These are phyloP conservation scores for Elasticomyces elasticus DNA, from an alignment of 495 filamentous ascomycete genomes.

Conservation along the genomic window DNA sequence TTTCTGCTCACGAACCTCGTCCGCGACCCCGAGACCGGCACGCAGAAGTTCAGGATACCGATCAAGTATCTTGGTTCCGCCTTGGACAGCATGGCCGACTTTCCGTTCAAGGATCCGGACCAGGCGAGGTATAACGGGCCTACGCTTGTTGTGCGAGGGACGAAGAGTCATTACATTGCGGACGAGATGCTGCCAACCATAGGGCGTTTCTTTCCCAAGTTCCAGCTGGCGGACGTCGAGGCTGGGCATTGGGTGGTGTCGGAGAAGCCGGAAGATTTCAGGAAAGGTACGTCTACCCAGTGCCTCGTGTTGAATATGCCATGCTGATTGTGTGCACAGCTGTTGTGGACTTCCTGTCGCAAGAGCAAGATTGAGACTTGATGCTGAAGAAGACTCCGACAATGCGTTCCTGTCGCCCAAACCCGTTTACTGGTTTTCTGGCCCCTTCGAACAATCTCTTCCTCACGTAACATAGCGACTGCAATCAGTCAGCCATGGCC, in stretches of 20 bases:
- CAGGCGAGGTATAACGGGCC: slow-evolving; percentile 58
- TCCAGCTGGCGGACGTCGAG: slow-evolving; percentile 70
- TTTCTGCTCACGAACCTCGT: slow-evolving; percentile 88
- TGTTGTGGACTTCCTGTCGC: slow-evolving; percentile 44
- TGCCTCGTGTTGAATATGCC: background rate
- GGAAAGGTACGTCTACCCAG: slow-evolving; percentile 49
- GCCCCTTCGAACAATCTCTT: too few species aligned
- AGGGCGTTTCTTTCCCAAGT: slow-evolving; percentile 80
- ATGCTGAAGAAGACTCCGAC: too few species aligned
- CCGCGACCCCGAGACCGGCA: slow-evolving; percentile 37
- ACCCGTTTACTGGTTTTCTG: too few species aligned
- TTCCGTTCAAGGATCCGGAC: slow-evolving; percentile 64
- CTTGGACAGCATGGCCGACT: slow-evolving; percentile 66
- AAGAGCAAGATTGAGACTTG: slow-evolving; percentile 40
- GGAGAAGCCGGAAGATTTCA: slow-evolving; percentile 81
- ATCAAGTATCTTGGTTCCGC: slow-evolving; percentile 46
- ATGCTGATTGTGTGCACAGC: slow-evolving; percentile 15
- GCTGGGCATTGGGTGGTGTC: slow-evolving; percentile 91
- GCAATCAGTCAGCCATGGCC: too few species aligned
- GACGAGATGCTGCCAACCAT: slow-evolving; percentile 82
- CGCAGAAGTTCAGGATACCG: slow-evolving; percentile 50
- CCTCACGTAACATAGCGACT: too few species aligned
- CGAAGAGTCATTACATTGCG: slow-evolving; percentile 71
- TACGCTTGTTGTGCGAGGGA: slow-evolving; percentile 75
- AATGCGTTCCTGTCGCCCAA: too few species aligned